A percentile compares a stretch with the other conserved stretches of the same genome.
Evolutionary conservation across 2,329 filamentous ascomycete genomes (phyloP).

Genomic region (Fusarium sp.): DNA sequence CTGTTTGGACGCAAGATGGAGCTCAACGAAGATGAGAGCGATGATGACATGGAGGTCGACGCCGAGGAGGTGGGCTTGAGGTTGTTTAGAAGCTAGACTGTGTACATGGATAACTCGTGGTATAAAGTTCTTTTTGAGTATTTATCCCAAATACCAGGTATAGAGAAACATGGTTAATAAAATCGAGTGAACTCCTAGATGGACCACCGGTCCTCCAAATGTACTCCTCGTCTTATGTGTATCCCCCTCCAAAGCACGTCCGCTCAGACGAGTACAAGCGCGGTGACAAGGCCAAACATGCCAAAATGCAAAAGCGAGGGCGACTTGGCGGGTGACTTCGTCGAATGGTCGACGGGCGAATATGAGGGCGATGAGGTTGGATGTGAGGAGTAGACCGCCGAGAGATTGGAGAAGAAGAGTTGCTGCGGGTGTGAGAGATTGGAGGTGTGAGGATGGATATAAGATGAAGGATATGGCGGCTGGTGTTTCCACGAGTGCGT

Average conservation of each 20-base stretch:
- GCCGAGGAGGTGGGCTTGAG: slow-evolving; percentile 66
- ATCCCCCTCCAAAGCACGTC: slow-evolving; percentile 37
- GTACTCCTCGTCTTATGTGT: slow-evolving; percentile 35
- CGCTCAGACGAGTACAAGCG: slow-evolving; percentile 50
- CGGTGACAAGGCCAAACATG: slow-evolving; percentile 62
- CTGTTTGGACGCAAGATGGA: slow-evolving; percentile 78
- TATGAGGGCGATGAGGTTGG: slow-evolving; percentile 57
- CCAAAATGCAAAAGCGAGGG: slow-evolving; percentile 59
- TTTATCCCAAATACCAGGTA: slow-evolving; percentile 26
- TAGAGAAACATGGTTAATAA: slow-evolving; percentile 53
- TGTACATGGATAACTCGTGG: slow-evolving; percentile 24
- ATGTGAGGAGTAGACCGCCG: slow-evolving; percentile 60
- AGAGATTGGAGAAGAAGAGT: slow-evolving; percentile 60
- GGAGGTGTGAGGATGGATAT: slow-evolving; percentile 56
- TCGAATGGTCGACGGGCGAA: slow-evolving; percentile 50
- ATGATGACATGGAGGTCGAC: slow-evolving; percentile 64
- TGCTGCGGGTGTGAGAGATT: slow-evolving; percentile 53
- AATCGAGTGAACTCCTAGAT: slow-evolving; percentile 56
- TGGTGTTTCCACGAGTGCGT: slow-evolving; percentile 54
- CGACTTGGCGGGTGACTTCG: slow-evolving; percentile 49
- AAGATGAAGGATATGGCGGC: slow-evolving; percentile 62
- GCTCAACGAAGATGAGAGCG: slow-evolving; percentile 69
- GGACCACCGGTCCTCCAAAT: slow-evolving; percentile 60
- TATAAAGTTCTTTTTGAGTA: slow-evolving; percentile 6
- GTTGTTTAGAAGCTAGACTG: slow-evolving; percentile 61